Percentiles rank a stretch among this genome's conserved stretches.
phyloP scores from a whole-genome alignment of 768 basidiomycete species.

The Suillus brevipes region DNA sequence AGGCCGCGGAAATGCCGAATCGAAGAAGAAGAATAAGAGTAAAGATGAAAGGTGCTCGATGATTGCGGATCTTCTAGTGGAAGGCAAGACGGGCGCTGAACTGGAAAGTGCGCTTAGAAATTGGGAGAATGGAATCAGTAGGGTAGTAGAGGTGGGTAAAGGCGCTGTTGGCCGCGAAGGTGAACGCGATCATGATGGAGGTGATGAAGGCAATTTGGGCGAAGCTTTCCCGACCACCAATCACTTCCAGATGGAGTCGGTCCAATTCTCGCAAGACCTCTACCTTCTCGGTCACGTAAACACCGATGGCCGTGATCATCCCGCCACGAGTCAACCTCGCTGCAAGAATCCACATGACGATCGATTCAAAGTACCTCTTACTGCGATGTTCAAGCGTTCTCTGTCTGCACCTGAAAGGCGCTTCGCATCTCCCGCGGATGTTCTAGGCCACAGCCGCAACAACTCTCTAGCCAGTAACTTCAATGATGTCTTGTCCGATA shows the following conservation, averaged over 20 bases:
- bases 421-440: constrained; percentile 13
- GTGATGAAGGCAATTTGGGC: constrained; percentile 22
- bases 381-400: constrained; percentile 67
- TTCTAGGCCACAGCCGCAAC: constrained; percentile 21
- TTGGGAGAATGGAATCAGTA: constrained; percentile 34
- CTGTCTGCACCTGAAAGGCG: constrained; percentile 53
- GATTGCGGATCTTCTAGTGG: constrained; percentile 64
- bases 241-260: constrained; percentile 12
- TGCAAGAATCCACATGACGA: constrained; percentile 31
- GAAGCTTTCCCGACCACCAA: constrained; percentile 19
- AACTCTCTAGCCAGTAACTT: constrained; percentile 31
- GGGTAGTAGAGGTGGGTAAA: constrained; percentile 9
- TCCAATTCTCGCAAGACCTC: background rate
- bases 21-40: constrained; percentile 28
- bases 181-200: constrained; percentile 15
- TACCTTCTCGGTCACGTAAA: background rate
- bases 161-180: constrained; percentile 9
- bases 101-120: constrained; percentile 61
- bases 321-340: constrained; percentile 18
- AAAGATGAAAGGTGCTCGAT: constrained; percentile 61
- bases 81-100: constrained; percentile 65
- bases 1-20: constrained; percentile 31
- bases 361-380: constrained; percentile 51
- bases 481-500: constrained; percentile 32
- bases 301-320: constrained; percentile 9